Evolutionary conservation across 108 stramenopile genomes (phyloP), one percentile per base, ranked within the genome.

Genomic region (Parmales sp.): DNA sequence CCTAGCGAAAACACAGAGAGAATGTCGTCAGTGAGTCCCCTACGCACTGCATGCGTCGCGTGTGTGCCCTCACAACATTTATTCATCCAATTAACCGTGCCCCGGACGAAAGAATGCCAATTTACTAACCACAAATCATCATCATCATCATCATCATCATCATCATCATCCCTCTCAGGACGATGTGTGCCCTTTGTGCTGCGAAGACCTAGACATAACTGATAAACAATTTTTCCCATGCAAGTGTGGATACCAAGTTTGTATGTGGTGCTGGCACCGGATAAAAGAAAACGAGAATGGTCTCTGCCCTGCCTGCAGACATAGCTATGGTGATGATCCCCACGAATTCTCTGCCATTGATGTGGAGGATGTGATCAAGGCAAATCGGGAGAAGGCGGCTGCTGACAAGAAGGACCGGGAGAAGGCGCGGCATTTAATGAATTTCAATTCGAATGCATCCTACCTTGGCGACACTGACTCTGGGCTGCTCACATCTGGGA

Each of bases 231-330:
- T 98, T 78, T 88, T 92, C 77, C 97, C 97, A 13, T 98, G 97
- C 74, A 95, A 93, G 78, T 96, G 97, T 69, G 97, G 95, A 63
- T 98, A 96, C 72, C 89, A 93, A 80, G 91, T 98, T 22, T 98
- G 97, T 82, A 96, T 96, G 94, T 98, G 94, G 95, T 98, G 97
- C 78, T 96, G 97, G 97, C 95, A 98, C 68, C 88, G 92, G 51
- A 98, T 98, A 69, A 87, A 89, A 67, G 95, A 96, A 72, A 88
- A 92, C 46, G 88, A 95, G 73, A 93, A 91, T 36, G 90, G 91
- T 9, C 79, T 94, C 29, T 96, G 97, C 78, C 97, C 97, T 39
- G 97, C 97, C 13, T 98, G 97, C 63, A 90, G 97, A 18, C 91
- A 90, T 22, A 91, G 93, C 26, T 98, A 98, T 67, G 90, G 90